These are phyloP conservation scores for Phoma herbarum DNA, from an alignment of 2,329 filamentous ascomycete species.

Conservation along the genomic window DNA sequence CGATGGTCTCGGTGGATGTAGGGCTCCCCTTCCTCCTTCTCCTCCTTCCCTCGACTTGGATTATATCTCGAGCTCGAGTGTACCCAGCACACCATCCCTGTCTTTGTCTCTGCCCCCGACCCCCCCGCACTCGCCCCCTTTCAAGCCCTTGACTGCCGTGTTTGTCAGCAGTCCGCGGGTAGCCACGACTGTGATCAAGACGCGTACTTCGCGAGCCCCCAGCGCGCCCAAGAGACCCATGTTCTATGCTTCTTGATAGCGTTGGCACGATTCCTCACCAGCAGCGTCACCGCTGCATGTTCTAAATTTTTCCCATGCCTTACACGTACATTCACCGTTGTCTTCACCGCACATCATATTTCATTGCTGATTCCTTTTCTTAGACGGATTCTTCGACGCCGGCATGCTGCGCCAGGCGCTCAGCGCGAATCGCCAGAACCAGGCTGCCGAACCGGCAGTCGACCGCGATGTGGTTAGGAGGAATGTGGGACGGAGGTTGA, in stretches of 20 bases:
- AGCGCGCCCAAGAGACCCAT: slow-evolving; percentile 7
- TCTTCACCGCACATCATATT: not conserved
- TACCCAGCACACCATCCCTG: slow-evolving; percentile 9
- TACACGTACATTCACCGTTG: not conserved
- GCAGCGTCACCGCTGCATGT: slow-evolving; percentile 11
- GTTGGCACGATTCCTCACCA: not conserved
- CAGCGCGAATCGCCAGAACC: slow-evolving; percentile 69
- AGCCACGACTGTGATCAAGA: slow-evolving; percentile 23
- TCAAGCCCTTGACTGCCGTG: slow-evolving; percentile 45
- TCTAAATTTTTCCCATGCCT: slow-evolving; percentile 2
- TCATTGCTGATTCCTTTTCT: slow-evolving; percentile 43
- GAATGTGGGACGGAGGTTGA: slow-evolving; percentile 78
- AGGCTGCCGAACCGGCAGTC: slow-evolving; percentile 61
- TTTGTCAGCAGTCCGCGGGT: slow-evolving; percentile 34
- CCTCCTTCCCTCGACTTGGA: slow-evolving; percentile 36
- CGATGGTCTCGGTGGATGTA: slow-evolving; percentile 92
- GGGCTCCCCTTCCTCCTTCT: slow-evolving; percentile 48
- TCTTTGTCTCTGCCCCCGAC: slow-evolving; percentile 35
- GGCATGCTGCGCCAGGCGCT: slow-evolving; percentile 92
- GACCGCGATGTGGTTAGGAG: slow-evolving; percentile 70
- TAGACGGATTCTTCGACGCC: slow-evolving; percentile 97
- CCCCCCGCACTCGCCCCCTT: slow-evolving; percentile 48
- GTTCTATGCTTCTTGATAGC: slow-evolving; percentile 17
- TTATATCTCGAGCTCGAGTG: slow-evolving; percentile 27
- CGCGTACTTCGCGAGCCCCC: slow-evolving; percentile 28